phyloP scores from a whole-genome alignment of 169 alveolate genomes.

The Cryptosporidium viatorum region DNA sequence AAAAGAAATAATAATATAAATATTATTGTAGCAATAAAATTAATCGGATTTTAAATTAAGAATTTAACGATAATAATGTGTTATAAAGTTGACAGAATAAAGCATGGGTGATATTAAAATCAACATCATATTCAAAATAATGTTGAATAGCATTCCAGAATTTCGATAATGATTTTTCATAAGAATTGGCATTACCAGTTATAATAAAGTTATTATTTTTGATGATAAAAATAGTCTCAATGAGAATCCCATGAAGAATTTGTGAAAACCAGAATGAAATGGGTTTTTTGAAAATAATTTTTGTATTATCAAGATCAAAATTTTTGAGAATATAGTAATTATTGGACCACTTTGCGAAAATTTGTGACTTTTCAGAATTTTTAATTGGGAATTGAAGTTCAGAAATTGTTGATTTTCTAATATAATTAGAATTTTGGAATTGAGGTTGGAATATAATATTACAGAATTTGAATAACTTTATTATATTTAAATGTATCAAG shows the following conservation, averaged over 20 bases:
- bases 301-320: conserved; percentile 37
- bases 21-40: neutral
- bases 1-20: neutral
- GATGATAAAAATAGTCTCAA: conserved; percentile 3
- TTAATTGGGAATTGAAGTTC: conserved; percentile 43
- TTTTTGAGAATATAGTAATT: conserved; percentile 11
- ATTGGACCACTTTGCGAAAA: conserved; percentile 31
- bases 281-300: conserved; percentile 9
- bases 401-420: neutral
- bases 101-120: conserved; percentile 36
- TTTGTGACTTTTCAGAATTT: conserved; percentile 4
- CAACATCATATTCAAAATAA: conserved; percentile 3
- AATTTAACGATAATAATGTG: neutral
- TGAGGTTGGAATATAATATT: neutral
- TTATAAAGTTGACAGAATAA: conserved; percentile 42
- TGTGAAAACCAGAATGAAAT: conserved; percentile 43
- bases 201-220: conserved; percentile 6
- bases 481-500: neutral
- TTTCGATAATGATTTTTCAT: conserved; percentile 4
- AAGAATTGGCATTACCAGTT: neutral
- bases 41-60: neutral
- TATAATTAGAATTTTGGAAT: neutral
- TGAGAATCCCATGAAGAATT: conserved; percentile 49
- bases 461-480: neutral
- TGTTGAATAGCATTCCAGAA: conserved; percentile 30